Base-by-base conservation (phyloP, 108 stramenopile species). In the Fistulifera solaris region DNA sequence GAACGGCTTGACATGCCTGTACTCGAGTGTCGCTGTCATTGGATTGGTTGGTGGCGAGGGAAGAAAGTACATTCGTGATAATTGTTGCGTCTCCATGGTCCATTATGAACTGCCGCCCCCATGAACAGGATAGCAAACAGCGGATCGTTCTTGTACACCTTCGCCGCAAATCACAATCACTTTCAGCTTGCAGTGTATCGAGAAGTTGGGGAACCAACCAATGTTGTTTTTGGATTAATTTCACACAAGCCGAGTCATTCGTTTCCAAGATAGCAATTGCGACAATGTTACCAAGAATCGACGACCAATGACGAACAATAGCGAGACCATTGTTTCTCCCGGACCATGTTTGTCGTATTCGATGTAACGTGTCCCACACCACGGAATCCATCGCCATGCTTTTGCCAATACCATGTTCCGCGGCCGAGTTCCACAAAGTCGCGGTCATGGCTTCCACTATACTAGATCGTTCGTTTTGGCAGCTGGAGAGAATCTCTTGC, bases 11-110 rank as follows among this genome's bases (percentile, higher is more conserved):
- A 46, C 44, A 46, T 5, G 44, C 44, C 10, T 46, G 44, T 7
- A 46, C 44, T 2, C 44, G 44, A 2, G 44, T 46, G 44, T 46
- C 44, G 31, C 31, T 35, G 31, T 35, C 31, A 35, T 35, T 35
- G 31, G 6, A 35, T 6, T 35, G 3, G 31, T 35, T 35, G 3
- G 31, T 35, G 31, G 44, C 19, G 3, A 46, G 44, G 11, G 4
- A 8, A 5, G 10, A 10, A 3, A 22, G 44, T 10, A 46, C 21
- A 18, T 18, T 10, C 44, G 7, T 22, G 44, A 21, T 21, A 18
- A 46, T 5, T 3, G 44, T 10, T 5, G 19, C 44, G 7, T 45
- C 11, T 17, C 7, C 44, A 17, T 17, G 3, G 4, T 45, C 6
- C 21, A 19, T 11, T 11, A 45, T 45, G 44, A 45, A 45, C 4